Percentiles rank a stretch among this genome's conserved stretches.
Evolutionary conservation across 768 basidiomycete species (phyloP).

Genomic region (Naganishia friedmannii): DNA sequence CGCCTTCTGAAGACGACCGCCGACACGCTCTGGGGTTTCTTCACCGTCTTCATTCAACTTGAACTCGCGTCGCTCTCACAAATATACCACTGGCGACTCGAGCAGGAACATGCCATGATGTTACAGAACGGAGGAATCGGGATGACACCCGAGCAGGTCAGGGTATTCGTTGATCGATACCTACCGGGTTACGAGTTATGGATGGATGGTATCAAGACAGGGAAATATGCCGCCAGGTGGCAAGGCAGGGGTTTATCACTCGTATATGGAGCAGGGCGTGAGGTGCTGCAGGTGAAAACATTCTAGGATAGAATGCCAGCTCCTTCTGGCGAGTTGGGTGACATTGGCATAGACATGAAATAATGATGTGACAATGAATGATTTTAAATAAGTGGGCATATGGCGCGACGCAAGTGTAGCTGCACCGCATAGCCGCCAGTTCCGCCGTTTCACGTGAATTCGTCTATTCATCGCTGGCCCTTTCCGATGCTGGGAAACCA

Average conservation of each 20-base stretch:
- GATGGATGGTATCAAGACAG: slow-evolving; percentile 46
- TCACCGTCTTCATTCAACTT: slow-evolving; percentile 77
- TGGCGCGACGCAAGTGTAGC: neutral
- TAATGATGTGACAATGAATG: neutral
- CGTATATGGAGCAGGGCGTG: neutral
- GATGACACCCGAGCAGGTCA: slow-evolving; percentile 79
- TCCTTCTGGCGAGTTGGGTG: neutral
- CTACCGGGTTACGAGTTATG: slow-evolving; percentile 93
- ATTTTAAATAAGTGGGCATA: neutral
- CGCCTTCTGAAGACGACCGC: slow-evolving; percentile 61
- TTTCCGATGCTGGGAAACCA: neutral
- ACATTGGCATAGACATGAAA: neutral
- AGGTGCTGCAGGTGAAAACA: slow-evolving; percentile 1
- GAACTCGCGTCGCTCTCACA: slow-evolving; percentile 52
- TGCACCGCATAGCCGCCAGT: neutral
- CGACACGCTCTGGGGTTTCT: slow-evolving; percentile 64
- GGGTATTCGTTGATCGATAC: slow-evolving; percentile 79
- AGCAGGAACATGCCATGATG: slow-evolving; percentile 91
- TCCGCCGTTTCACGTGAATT: neutral
- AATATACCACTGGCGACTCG: slow-evolving; percentile 80
- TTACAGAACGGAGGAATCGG: slow-evolving; percentile 75
- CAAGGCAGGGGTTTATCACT: slow-evolving; percentile 17
- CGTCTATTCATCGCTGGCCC: neutral
- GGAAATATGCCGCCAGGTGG: neutral
- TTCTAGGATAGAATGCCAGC: neutral